These are phyloP conservation scores for Tolypocladium nubicola DNA, from an alignment of 2,329 filamentous ascomycete species.

Conservation along the genomic window DNA sequence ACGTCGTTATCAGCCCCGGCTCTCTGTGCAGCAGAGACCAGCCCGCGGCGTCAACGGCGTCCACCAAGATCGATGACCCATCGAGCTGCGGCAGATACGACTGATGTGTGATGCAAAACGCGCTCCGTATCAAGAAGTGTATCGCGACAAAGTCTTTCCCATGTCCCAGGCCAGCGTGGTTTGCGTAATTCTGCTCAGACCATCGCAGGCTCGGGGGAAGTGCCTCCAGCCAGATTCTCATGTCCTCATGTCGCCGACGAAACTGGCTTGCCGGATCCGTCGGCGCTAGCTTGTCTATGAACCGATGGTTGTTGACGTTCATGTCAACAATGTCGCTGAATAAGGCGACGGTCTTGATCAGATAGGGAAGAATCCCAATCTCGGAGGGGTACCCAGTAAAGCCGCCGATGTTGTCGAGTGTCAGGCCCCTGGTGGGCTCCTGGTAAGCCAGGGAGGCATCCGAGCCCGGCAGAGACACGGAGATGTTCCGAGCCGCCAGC, in stretches of 20 bases:
- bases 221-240: slow-evolving; percentile 6
- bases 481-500: background rate
- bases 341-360: slow-evolving; percentile 8
- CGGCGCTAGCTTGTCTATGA: slow-evolving; percentile 5
- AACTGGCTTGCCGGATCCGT: slow-evolving; percentile 4
- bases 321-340: slow-evolving; percentile 9
- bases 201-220: slow-evolving; percentile 8
- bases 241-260: background rate
- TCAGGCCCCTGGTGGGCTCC: background rate
- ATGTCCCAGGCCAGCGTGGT: slow-evolving; percentile 8
- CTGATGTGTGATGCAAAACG: slow-evolving; percentile 12
- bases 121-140: slow-evolving; percentile 11
- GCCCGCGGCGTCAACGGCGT: slow-evolving; percentile 11
- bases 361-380: slow-evolving; percentile 7
- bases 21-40: slow-evolving; percentile 11
- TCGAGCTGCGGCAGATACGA: slow-evolving; percentile 12
- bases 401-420: background rate
- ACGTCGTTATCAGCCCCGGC: slow-evolving; percentile 5
- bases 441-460: slow-evolving; percentile 1
- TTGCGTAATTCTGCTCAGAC: slow-evolving; percentile 6
- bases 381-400: slow-evolving; percentile 6
- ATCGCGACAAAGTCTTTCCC: slow-evolving; percentile 10
- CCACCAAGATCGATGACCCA: slow-evolving; percentile 7
- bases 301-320: slow-evolving; percentile 3
- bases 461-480: background rate